These are phyloP conservation scores for Deuterostichococcus epilithicus DNA, from an alignment of 139 green algal species.

Conservation along the genomic window DNA sequence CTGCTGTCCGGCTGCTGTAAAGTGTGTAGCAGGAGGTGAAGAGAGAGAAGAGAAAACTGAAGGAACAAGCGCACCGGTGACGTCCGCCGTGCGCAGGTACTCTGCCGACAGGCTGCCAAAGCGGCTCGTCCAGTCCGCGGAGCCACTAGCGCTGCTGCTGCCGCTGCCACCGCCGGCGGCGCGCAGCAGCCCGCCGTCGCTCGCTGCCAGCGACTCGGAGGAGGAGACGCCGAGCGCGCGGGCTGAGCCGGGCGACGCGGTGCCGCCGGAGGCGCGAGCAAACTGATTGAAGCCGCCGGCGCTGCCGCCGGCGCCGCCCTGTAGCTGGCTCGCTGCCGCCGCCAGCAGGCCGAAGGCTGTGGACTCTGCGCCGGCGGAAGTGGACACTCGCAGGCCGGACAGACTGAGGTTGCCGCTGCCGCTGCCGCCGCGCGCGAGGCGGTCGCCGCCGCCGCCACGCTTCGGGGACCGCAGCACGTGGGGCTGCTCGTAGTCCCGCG, in stretches of 20 bases:
- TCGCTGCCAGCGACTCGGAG: neutral
- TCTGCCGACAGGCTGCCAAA: neutral
- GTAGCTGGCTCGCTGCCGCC: neutral
- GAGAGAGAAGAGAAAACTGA: neutral
- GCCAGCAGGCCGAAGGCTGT: neutral
- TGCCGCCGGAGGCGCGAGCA: no score
- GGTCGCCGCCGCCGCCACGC: no score
- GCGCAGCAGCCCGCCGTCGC: neutral
- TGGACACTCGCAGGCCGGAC: neutral
- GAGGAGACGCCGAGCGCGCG: neutral
- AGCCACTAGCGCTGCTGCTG: neutral
- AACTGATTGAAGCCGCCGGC: no score
- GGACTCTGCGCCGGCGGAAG: neutral
- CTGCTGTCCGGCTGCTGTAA: no score
- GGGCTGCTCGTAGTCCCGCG: neutral
- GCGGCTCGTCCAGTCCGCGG: neutral
- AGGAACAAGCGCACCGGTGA: neutral
- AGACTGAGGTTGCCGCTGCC: no score
- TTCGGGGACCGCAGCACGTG: neutral
- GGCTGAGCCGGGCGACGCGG: no score
- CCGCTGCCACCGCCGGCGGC: neutral
- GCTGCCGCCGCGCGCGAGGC: no score
- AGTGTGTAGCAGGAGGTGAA: neutral
- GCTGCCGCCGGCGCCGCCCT: neutral
- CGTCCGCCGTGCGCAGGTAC: neutral